A percentile compares a stretch with the other conserved stretches of the same genome.
Evolutionary conservation across 2,329 filamentous ascomycete species (phyloP).

Genomic region (Penicillium vulpinum): DNA sequence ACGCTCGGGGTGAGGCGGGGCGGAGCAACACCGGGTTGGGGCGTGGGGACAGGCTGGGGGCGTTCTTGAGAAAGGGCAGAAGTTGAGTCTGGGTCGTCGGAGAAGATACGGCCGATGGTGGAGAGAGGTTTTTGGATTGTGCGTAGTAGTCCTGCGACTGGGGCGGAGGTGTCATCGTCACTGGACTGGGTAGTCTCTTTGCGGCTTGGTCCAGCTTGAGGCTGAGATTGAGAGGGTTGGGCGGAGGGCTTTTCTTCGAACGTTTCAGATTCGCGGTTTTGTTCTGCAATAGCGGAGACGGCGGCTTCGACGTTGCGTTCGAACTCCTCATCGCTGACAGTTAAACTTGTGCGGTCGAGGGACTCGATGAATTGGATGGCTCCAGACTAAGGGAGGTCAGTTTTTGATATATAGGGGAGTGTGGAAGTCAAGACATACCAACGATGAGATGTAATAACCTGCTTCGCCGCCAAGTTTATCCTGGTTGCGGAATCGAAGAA

Average conservation of each 20-base stretch:
- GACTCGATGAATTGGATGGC: slow-evolving; percentile 97
- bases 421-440: slow-evolving; percentile 56
- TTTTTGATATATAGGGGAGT: neutral
- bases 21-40: slow-evolving; percentile 47
- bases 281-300: slow-evolving; percentile 92
- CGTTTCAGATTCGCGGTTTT: slow-evolving; percentile 65
- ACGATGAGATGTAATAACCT: slow-evolving; percentile 93
- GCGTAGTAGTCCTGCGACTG: slow-evolving; percentile 79
- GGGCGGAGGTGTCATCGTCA: slow-evolving; percentile 68
- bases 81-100: slow-evolving; percentile 58
- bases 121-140: slow-evolving; percentile 89
- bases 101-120: slow-evolving; percentile 93
- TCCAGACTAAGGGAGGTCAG: slow-evolving; percentile 51
- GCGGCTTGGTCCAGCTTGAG: slow-evolving; percentile 53
- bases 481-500: slow-evolving; percentile 92
- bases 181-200: slow-evolving; percentile 42
- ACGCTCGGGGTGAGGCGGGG: slow-evolving; percentile 53
- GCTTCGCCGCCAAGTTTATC: slow-evolving; percentile 97
- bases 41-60: slow-evolving; percentile 42
- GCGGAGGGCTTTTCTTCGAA: slow-evolving; percentile 40
- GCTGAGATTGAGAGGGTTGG: slow-evolving; percentile 61
- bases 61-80: slow-evolving; percentile 31
- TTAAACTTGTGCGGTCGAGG: slow-evolving; percentile 88
- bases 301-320: slow-evolving; percentile 95
- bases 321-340: slow-evolving; percentile 92